phyloP scores from a whole-genome alignment of 805 yeast genomes.

The Candida boidinii region DNA sequence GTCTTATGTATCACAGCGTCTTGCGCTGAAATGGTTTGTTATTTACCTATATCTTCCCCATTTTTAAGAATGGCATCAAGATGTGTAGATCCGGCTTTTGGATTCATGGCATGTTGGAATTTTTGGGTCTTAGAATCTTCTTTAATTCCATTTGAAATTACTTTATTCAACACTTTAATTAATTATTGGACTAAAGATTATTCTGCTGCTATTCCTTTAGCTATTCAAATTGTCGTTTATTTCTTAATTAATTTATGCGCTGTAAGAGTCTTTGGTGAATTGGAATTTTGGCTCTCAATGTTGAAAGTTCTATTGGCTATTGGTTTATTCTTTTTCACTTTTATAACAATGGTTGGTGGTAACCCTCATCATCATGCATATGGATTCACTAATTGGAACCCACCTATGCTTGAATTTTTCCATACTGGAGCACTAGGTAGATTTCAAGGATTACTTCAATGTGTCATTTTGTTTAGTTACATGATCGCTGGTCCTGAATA shows the following conservation, averaged over 20 bases:
- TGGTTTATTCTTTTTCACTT: constrained; percentile 61
- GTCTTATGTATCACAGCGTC: constrained; percentile 53
- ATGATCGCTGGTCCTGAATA: constrained; percentile 33
- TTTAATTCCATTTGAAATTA: constrained; percentile 67
- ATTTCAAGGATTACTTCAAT: constrained; percentile 41
- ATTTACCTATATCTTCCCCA: constrained; percentile 61
- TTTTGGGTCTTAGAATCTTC: constrained; percentile 65
- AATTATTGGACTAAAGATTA: constrained; percentile 70
- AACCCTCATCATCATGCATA: constrained; percentile 57
- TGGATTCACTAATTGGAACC: constrained; percentile 47
- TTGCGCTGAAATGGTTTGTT: constrained; percentile 70
- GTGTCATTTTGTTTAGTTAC: constrained; percentile 27
- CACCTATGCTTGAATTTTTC: constrained; percentile 40
- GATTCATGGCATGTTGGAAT: constrained; percentile 66
- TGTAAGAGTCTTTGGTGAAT: constrained; percentile 62
- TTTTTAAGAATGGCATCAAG: constrained; percentile 59
- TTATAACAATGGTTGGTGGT: constrained; percentile 73
- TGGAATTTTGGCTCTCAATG: constrained; percentile 65
- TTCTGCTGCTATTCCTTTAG: constrained; percentile 55
- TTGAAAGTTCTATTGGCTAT: constrained; percentile 60
- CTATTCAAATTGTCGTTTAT: constrained; percentile 51
- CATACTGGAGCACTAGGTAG: constrained; percentile 50
- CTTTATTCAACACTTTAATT: constrained; percentile 62
- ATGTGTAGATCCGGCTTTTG: constrained; percentile 59
- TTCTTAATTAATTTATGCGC: constrained; percentile 56